Evolutionary conservation across 495 filamentous ascomycete genomes (phyloP).

Genomic region (Bryoglossum gracile): DNA sequence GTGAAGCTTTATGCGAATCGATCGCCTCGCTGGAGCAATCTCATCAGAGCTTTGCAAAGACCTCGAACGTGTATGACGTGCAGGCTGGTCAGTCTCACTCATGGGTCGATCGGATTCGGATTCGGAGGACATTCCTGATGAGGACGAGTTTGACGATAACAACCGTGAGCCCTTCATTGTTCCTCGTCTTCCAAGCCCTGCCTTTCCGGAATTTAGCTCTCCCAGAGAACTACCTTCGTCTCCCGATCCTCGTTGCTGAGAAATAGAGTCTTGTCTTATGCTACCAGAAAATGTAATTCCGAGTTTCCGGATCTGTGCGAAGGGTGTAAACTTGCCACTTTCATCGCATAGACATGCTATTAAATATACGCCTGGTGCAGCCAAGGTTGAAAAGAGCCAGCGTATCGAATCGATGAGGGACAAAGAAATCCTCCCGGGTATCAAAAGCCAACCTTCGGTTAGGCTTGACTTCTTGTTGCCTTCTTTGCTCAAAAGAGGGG

Average conservation of each 20-base stretch:
- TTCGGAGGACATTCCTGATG: constrained; percentile 49
- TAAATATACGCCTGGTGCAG: constrained; percentile 71
- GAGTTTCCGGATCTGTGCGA: constrained; percentile 53
- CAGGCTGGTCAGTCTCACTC: constrained; percentile 16
- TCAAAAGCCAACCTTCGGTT: constrained; percentile 38
- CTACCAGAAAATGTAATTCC: constrained; percentile 24
- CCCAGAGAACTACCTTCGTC: constrained; percentile 18
- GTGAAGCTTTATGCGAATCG: constrained; percentile 85
- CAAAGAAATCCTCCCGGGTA: constrained; percentile 51
- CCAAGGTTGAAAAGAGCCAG: constrained; percentile 69
- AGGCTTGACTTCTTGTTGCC: constrained; percentile 31
- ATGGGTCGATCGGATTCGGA: constrained; percentile 49
- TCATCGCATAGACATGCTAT: constrained; percentile 76
- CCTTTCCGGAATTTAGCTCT: constrained; percentile 3
- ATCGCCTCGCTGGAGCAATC: constrained; percentile 59
- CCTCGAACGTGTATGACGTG: constrained; percentile 27
- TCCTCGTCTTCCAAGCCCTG: constrained; percentile 1
- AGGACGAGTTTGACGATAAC: constrained; percentile 49
- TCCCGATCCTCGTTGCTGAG: constrained; percentile 30
- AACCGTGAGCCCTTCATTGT: constrained; percentile 19
- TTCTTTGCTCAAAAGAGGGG: constrained; percentile 47
- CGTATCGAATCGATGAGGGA: constrained; percentile 58
- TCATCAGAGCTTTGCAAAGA: constrained; percentile 40
- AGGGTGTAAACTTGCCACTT: constrained; percentile 66
- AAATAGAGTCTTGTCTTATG: constrained; percentile 28